Percentiles rank a stretch among this genome's conserved stretches.
Conservation (phyloP, 768 basidiomycete species). For the Gloeostereum incarnatum region DNA sequence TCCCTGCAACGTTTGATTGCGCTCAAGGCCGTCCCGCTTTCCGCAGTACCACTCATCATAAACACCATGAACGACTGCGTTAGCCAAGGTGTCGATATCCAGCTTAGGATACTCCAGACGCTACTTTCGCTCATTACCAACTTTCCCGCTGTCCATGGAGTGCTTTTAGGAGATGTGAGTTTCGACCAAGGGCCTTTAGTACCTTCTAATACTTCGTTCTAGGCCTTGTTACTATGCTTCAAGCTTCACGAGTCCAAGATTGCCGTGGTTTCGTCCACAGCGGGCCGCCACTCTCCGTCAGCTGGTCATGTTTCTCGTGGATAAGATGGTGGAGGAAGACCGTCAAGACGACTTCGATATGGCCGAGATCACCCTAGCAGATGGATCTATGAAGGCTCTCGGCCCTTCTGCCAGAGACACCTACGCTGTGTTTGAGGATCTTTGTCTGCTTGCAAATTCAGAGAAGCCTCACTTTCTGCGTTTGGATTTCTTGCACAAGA, state of each 20-base stretch:
- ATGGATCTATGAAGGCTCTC: conserved; percentile 54
- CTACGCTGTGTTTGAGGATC: conserved; percentile 84
- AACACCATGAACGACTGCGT: conserved; percentile 81
- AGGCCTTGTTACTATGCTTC: conserved; percentile 93
- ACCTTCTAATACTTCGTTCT: too few species aligned
- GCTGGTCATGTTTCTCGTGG: conserved; percentile 95
- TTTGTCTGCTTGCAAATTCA: conserved; percentile 81
- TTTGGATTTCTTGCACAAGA: conserved; percentile 78
- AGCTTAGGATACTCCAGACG: conserved; percentile 88
- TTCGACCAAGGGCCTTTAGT: too few species aligned
- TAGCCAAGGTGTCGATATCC: conserved; percentile 94
- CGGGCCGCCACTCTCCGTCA: conserved; percentile 93
- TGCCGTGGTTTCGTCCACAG: conserved; percentile 93
- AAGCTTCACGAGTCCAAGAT: conserved; percentile 92
- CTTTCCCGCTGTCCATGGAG: conserved; percentile 74
- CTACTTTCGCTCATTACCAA: conserved; percentile 87
- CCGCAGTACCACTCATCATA: conserved; percentile 71
- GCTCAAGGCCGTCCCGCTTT: conserved; percentile 76
- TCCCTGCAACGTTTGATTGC: conserved; percentile 87
- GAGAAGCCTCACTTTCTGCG: conserved; percentile 77
- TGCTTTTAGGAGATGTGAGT: conserved; percentile 72
- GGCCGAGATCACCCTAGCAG: conserved; percentile 38
- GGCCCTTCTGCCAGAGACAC: conserved; percentile 77
- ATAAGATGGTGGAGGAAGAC: conserved; percentile 85
- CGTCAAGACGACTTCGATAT: conserved; percentile 26